A percentile compares a stretch with the other conserved stretches of the same genome.
phyloP scores from a whole-genome alignment of 164 flowering plant genomes.

The Buxus sempervirens region DNA sequence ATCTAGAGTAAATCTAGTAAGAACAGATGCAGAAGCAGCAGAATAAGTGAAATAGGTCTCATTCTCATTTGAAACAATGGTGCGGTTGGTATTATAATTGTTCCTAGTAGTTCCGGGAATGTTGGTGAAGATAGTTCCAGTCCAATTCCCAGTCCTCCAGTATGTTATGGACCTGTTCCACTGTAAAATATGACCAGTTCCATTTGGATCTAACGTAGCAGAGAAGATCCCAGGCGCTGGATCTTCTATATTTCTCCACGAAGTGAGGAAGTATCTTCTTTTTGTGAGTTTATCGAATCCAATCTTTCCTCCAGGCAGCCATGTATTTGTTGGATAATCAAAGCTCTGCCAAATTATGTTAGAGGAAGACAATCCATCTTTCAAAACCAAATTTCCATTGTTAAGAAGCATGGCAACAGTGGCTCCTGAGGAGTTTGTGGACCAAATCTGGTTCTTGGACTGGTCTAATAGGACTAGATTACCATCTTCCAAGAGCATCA shows the following conservation, averaged over 20 bases:
- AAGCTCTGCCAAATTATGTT: not conserved
- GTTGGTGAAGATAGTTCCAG: no score
- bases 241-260: not conserved
- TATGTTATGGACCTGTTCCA: no score
- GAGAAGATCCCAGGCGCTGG: not conserved
- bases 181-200: not conserved
- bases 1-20: slow-evolving; percentile 21
- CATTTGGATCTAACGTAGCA: not conserved
- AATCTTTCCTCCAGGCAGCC: not conserved
- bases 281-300: not conserved
- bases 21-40: not conserved
- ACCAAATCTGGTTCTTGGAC: not conserved
- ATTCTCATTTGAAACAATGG: slow-evolving; percentile 1
- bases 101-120: no score
- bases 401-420: not conserved
- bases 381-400: not conserved
- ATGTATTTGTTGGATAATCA: not conserved
- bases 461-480: not conserved
- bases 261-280: not conserved
- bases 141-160: no score
- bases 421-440: not conserved
- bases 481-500: slow-evolving; percentile 20
- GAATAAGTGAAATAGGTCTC: slow-evolving; percentile 14
- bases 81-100: slow-evolving; percentile 11
- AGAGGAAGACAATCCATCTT: not conserved